Base-by-base conservation (phyloP, 495 filamentous ascomycete species). In the Xylaria castorea region DNA sequence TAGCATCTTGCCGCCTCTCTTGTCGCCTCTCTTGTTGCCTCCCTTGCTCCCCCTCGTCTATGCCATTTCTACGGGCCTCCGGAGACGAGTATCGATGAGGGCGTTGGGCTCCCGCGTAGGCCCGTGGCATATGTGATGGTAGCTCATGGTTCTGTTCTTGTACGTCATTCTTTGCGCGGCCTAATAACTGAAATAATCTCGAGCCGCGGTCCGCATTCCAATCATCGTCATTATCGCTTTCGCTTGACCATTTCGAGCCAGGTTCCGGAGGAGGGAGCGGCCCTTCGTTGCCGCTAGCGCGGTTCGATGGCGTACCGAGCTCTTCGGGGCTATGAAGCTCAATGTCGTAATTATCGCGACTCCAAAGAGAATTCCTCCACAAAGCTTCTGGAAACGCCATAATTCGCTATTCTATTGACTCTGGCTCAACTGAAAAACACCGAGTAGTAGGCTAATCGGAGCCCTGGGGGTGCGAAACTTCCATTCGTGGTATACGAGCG, bases 241-340 rank as follows among this genome's bases (percentile, higher is more conserved):
- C 75, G 36, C 65, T 55, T 20, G 77, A 79, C 48, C 75, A 79
- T 32, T 61, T 65, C 2, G 77, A 79, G 14, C 64, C 68, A 1
- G 46, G 58, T 53, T 70, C 62, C 27, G 64, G 42, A 60, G 42
- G 5, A 71, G 51, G 1, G 51, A n/a, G 22, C 60, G 42, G 25
- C 36, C 16, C 4, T 46, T 48, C 20, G 38, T 14, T 30, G 62
- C 14, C 11, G 66, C 6, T 64, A 3, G 16, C 7, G 22, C 61
- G 38, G 2, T 27, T 57, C n/a, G 44, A 42, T 51, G 68, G 58
- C 36, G 60, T 62, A 48, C 63, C 20, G 2, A 72, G 50, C 22
- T 75, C 67, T 51, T 71, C 71, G 36, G 73, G 68, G 1, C 66
- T 65, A 7, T 50, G 71, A 32, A 77, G 75, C 18, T 65, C 18